Base-by-base conservation (phyloP, 2,329 filamentous ascomycete species). In the Aspergillus tubingensis region DNA sequence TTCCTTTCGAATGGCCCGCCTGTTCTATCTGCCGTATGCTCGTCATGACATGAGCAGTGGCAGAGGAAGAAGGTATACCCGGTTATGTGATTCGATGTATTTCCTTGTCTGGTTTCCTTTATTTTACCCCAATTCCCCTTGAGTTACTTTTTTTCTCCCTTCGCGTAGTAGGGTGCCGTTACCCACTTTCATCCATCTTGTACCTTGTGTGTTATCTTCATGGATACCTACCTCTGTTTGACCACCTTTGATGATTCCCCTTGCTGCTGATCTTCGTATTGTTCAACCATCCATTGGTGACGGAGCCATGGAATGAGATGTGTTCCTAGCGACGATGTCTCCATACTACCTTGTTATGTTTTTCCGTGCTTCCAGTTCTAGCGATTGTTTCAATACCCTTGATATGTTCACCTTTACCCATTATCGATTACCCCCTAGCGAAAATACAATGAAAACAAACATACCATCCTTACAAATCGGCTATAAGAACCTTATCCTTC, bases 51-150 rank as follows among this genome's bases (percentile, higher is more conserved):
- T 58, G 57, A 65, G 63, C 59, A 58, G 59, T 62, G 63, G 62
- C 44, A 54, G 60, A 62, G 58, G 62, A 67, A 65, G 56, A 65
- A 65, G 58, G 61, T 65, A 65, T 62, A 62, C 65, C 65, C 63
- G 58, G 36, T 38, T 39, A 23, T 36, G 27, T 39, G 32, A 8
- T 62, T 62, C 54, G 53, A 59, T 60, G 54, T 59, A 50, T 53
- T 57, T 58, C 32, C 27, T 47, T 36, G 19, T 44, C 19, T 8
- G n/a, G 19, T 43, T 11, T 11, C 1, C 8, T 3, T 43, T 11
- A 19, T 21, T 5, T 44, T 21, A 21, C 25, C 25, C 49, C 30
- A 32, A 23, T 50, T 51, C 27, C 47, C 25, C 10, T n/a, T 62
- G 51, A 43, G 5, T 39, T 54, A 36, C 11, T 13, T 36, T 5